A percentile compares a stretch with the other conserved stretches of the same genome.
Conservation (phyloP, 176 grass and related monocot genomes). For the Thalia dealbata region DNA sequence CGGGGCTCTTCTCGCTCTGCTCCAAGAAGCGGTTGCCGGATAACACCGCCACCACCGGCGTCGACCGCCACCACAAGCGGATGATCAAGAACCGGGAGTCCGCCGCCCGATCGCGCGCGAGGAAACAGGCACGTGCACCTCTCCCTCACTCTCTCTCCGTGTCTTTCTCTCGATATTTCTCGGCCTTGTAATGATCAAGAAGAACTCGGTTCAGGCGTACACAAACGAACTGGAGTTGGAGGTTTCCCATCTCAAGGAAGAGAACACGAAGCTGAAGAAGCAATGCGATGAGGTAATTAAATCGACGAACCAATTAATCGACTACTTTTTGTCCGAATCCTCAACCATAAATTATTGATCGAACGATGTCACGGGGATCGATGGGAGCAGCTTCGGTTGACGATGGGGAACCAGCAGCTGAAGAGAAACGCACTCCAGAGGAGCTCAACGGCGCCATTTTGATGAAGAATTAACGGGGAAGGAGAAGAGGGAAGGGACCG, state of each 20-base stretch:
- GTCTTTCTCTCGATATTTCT: too few species aligned
- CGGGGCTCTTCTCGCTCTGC: conserved; percentile 6
- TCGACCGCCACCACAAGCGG: conserved; percentile 4
- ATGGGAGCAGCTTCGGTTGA: background rate
- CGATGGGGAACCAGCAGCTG: background rate
- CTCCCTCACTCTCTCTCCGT: background rate
- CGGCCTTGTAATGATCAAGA: too few species aligned
- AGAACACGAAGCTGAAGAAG: conserved; percentile 16
- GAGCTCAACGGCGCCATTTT: conserved; percentile 3
- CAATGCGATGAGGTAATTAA: conserved; percentile 4
- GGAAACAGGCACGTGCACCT: background rate
- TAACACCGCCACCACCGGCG: background rate
- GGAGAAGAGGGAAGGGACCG: background rate
- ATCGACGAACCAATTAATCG: background rate
- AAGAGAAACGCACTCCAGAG: background rate
- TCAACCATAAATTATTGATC: too few species aligned
- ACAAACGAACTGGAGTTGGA: conserved; percentile 15
- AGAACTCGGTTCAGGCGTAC: background rate
- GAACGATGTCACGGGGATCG: too few species aligned
- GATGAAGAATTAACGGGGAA: background rate
- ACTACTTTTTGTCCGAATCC: too few species aligned
- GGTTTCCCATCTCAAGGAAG: conserved; percentile 7
- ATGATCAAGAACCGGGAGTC: conserved; percentile 24
- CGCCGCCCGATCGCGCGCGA: conserved; percentile 11
- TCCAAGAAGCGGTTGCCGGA: background rate